Evolutionary conservation across 768 basidiomycete species (phyloP), one percentile per base, ranked within the genome.

Genomic region (Hemileccinum impolitum): DNA sequence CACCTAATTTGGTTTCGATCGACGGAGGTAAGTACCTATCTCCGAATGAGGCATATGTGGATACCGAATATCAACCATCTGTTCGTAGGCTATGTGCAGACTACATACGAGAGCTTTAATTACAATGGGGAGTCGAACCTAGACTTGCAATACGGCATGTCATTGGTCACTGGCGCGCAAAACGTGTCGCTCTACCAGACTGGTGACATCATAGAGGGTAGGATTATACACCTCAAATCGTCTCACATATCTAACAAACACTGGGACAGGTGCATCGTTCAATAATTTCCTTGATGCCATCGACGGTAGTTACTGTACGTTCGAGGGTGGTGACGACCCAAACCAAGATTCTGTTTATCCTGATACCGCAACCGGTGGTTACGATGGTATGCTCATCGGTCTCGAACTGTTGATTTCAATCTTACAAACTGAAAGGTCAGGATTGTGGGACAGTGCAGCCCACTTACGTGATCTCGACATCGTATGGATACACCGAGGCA

Each of bases 381-480:
- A 60, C 25, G 47, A 21, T 2, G 68, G 66, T 52, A 21, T 19
- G 12, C 15, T 8, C 4, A 19, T 21, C 11, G 4, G 8, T 38
- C 19, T 7, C 6, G 2, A 19, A 6, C 4, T n/a, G n/a, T 19
- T 5, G 14, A 13, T 21, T 8, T 13, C 19, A 7, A 38, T 21
- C 37, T 38, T 19, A 13, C 6, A 19, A 19, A 2, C 2, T 6
- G 10, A 18, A 38, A 45, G 51, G 39, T 54, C 44, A 39, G 21
- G 42, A 12, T 37, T 74, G 72, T 46, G 73, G 72, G 21, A 66
- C 59, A 15, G 54, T 64, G 5, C 49, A 52, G 10, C 68, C 67
- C 1, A 61, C 73, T 2, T 49, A 68, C 28, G 71, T 74, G 35
- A 64, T 73, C 43, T 72, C 72, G 13, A 70, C 70, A 8, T 73